These are phyloP conservation scores for Acorus gramineus DNA, from an alignment of 106 monocot species.

Conservation along the genomic window DNA sequence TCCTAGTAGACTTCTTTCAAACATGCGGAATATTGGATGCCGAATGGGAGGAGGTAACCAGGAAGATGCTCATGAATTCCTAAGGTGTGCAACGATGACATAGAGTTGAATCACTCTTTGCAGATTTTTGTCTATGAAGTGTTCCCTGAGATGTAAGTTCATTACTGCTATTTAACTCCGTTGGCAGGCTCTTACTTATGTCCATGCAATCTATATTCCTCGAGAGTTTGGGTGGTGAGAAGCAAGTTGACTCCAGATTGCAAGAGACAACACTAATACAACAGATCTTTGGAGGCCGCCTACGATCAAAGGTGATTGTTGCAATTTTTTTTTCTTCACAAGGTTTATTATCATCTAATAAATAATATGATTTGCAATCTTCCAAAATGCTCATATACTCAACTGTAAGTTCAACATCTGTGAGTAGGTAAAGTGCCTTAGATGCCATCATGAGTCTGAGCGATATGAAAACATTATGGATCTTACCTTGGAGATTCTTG, in stretches of 20 bases:
- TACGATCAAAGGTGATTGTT: slow-evolving; percentile 67
- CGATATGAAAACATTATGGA: slow-evolving; percentile 96
- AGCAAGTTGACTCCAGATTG: slow-evolving; percentile 55
- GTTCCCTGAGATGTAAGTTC: background rate
- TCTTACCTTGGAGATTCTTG: slow-evolving; percentile 94
- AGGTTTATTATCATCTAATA: background rate
- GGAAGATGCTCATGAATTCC: slow-evolving; percentile 97
- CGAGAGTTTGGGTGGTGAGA: slow-evolving; percentile 72
- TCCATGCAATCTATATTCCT: slow-evolving; percentile 93
- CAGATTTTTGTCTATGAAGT: too few species aligned
- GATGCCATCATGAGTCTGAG: slow-evolving; percentile 84
- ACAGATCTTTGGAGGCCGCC: slow-evolving; percentile 91
- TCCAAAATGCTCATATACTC: too few species aligned
- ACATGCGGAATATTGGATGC: slow-evolving; percentile 78
- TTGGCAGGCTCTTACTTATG: slow-evolving; percentile 69
- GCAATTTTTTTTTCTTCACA: slow-evolving; percentile 1
- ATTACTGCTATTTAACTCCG: background rate
- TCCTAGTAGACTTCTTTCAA: slow-evolving; percentile 63
- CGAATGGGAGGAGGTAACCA: slow-evolving; percentile 86
- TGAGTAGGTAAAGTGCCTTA: slow-evolving; percentile 81
- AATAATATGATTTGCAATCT: too few species aligned
- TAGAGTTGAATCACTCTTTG: too few species aligned
- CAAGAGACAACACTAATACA: slow-evolving; percentile 96
- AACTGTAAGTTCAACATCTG: background rate
- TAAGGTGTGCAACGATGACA: slow-evolving; percentile 35